These are phyloP conservation scores for Fusarium sp. DNA, from an alignment of 2,329 filamentous ascomycete genomes.

Conservation along the genomic window DNA sequence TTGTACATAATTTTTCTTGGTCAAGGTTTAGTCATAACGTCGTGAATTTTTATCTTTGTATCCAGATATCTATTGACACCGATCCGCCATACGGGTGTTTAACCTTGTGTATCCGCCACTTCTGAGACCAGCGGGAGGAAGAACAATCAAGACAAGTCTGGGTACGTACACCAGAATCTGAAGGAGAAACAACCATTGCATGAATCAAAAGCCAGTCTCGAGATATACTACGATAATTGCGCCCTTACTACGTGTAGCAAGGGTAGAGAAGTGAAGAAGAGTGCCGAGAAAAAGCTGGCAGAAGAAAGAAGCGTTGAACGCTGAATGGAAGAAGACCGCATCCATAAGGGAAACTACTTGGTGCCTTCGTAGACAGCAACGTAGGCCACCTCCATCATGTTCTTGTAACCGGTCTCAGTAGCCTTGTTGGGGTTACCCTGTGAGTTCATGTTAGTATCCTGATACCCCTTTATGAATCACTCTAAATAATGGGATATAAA, in stretches of 20 bases:
- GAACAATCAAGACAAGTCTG: slow-evolving; percentile 19
- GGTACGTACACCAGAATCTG: slow-evolving; percentile 2
- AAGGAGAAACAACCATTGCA: slow-evolving; percentile 10
- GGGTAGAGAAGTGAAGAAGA: slow-evolving; percentile 13
- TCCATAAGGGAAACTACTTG: slow-evolving; percentile 19
- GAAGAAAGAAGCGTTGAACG: slow-evolving; percentile 16
- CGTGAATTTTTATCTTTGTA: slow-evolving; percentile 30
- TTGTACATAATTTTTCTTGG: not conserved
- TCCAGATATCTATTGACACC: slow-evolving; percentile 29
- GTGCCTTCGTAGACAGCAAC: slow-evolving; percentile 56
- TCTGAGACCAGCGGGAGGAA: slow-evolving; percentile 5
- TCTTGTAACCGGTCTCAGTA: slow-evolving; percentile 55
- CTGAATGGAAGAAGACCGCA: not conserved
- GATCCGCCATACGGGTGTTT: slow-evolving; percentile 13
- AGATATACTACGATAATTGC: not conserved
- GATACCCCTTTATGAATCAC: not conserved
- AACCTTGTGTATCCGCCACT: slow-evolving; percentile 20
- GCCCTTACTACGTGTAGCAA: not conserved
- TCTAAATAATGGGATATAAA: not conserved
- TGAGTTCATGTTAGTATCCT: slow-evolving; percentile 7
- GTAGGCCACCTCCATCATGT: slow-evolving; percentile 59
- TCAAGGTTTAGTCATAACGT: slow-evolving; percentile 26
- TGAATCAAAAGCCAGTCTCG: slow-evolving; percentile 2
- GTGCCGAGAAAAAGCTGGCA: not conserved
- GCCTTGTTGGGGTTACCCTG: slow-evolving; percentile 53